Percentiles rank a stretch among this genome's conserved stretches.
Evolutionary conservation across 2,329 filamentous ascomycete genomes (phyloP).

Genomic region (Leptographium procerum): DNA sequence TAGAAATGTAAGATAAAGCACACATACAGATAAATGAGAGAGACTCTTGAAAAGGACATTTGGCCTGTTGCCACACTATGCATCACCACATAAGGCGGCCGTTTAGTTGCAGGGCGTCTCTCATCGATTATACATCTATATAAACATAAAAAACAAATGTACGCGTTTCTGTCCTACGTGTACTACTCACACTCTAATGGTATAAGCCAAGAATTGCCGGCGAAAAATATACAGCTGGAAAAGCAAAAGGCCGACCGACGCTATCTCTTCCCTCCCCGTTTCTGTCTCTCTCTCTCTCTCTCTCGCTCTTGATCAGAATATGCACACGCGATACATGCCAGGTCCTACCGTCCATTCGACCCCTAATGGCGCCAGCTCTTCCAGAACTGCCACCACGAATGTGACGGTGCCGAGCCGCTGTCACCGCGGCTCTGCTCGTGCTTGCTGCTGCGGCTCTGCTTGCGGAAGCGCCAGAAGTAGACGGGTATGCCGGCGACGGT

Average conservation of each 20-base stretch:
- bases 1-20: too few species aligned
- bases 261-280: not conserved
- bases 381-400: conserved; percentile 52
- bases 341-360: not conserved
- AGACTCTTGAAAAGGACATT: too few species aligned
- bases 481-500: conserved; percentile 74
- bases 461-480: conserved; percentile 74
- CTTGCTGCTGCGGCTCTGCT: conserved; percentile 30
- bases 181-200: too few species aligned
- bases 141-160: not conserved
- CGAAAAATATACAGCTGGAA: not conserved
- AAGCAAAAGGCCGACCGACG: not conserved
- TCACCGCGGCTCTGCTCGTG: conserved; percentile 22
- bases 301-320: too few species aligned
- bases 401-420: conserved; percentile 18
- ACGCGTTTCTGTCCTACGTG: not conserved
- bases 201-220: not conserved
- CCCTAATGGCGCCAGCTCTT: conserved; percentile 21
- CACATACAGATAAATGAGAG: too few species aligned
- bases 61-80: not conserved
- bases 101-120: not conserved
- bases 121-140: not conserved
- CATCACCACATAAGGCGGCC: not conserved
- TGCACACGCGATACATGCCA: not conserved
- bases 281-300: not conserved